Evolutionary conservation across 73 alveolate genomes (phyloP).

Genomic region (Uronychia binucleata): DNA sequence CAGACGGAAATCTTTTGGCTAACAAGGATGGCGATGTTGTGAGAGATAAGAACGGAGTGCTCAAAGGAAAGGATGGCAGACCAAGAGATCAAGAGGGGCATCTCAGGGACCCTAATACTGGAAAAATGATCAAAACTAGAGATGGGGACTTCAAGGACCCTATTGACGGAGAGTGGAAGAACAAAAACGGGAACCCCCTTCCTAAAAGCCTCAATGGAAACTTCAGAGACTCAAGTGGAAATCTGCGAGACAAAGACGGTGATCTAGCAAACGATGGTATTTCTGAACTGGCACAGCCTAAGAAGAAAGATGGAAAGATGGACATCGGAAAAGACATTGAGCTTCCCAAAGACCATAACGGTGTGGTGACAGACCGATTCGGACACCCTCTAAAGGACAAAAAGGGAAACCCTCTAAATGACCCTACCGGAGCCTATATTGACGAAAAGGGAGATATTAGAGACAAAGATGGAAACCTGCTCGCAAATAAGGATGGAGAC

Average conservation of each 20-base stretch:
- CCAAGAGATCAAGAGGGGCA: neutral
- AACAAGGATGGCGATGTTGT: neutral
- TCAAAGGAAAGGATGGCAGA: neutral
- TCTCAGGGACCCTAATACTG: neutral
- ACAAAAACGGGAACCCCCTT: neutral
- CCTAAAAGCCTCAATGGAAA: neutral
- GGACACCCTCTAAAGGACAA: neutral
- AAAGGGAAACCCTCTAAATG: neutral
- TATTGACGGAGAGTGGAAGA: neutral
- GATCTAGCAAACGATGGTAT: neutral
- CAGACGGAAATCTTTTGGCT: neutral
- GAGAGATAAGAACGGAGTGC: neutral
- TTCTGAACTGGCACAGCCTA: neutral
- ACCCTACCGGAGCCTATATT: neutral
- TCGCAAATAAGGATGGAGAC: neutral
- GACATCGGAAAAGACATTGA: neutral
- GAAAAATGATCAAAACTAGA: neutral
- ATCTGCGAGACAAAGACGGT: neutral
- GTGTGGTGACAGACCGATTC: neutral
- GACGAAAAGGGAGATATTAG: neutral
- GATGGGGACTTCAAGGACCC: neutral
- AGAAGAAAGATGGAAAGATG: neutral
- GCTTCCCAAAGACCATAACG: neutral
- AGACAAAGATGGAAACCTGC: neutral
- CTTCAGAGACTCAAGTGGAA: neutral